Evolutionary conservation across 805 yeast genomes (phyloP).

Genomic region (Ogataea pini): DNA sequence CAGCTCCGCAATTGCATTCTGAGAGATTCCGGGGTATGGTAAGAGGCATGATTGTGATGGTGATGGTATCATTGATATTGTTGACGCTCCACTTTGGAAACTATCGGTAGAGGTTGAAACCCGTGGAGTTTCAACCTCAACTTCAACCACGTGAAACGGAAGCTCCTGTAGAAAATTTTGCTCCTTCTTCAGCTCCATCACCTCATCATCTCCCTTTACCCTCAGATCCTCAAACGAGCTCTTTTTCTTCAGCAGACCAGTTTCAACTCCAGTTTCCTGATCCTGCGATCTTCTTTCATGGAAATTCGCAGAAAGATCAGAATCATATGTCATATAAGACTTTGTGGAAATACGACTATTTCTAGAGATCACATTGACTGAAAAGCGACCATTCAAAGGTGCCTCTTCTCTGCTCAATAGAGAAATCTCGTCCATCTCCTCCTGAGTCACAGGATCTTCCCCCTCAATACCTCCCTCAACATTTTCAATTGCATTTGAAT

Average conservation of each 20-base stretch:
- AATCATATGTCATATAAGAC: constrained; percentile 63
- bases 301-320: constrained; percentile 43
- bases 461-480: constrained; percentile 6
- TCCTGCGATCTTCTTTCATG: too few relatives aligned
- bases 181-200: constrained; percentile 23
- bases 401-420: constrained; percentile 2
- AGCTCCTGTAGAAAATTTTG: constrained; percentile 26
- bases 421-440: constrained; percentile 22
- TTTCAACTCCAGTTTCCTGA: constrained; percentile 13
- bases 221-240: constrained; percentile 51
- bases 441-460: constrained; percentile 12
- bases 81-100: constrained; percentile 19
- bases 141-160: constrained; percentile 23
- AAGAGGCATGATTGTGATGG: constrained; percentile 35
- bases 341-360: constrained; percentile 40
- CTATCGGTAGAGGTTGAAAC: constrained; percentile 17
- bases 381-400: constrained; percentile 19
- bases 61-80: constrained; percentile 35
- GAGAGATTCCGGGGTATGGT: constrained; percentile 49
- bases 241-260: constrained; percentile 44
- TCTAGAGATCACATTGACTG: constrained; percentile 36
- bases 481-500: constrained; percentile 20
- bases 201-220: constrained; percentile 16
- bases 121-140: constrained; percentile 13
- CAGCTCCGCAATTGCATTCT: constrained; percentile 68